Evolutionary conservation across 2,329 filamentous ascomycete species (phyloP), one percentile per base, ranked within the genome.

Genomic region (Talaromyces marneffei): DNA sequence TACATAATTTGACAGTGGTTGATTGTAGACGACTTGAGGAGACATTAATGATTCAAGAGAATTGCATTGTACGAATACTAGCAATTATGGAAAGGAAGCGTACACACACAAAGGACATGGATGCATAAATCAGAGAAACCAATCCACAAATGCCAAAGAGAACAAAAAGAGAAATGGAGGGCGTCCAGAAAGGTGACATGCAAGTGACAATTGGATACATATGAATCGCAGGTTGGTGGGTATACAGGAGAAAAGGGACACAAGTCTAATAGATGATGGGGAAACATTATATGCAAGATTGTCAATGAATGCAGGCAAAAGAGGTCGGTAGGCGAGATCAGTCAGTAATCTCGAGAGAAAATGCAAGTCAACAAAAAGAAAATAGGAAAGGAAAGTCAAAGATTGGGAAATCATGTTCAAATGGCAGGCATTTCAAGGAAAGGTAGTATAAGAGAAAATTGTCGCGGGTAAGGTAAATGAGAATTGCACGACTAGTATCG

Each of bases 401-500:
- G 12, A 27, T 12, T 25, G 7, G 33, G 27, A 39, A 25, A 25
- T 55, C 52, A 40, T n/a, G 52, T 53, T 53, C 50, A 35, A 53
- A 35, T 35, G 29, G 25, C 52, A 18, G 52, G 44, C 44, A 16
- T 27, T 48, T 29, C 25, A 48, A 16, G 14, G 20, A 48, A n/a
- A 48, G 18, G 7, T 2, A 29, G 16, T 7, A 55, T 0, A 23
- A 46, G 20, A 14, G 27, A 59, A 14, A 29, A 16, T 3, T 29
- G 39, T 20, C 29, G 18, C 14, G 33, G 10, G 10, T 20, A 31
- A 31, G 16, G 16, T 31, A 16, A 8, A 52, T 27, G 29, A 33
- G 23, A 33, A 5, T 29, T 27, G 23, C 23, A 9, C 46, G 40
- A 25, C 68, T 72, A 82, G 70, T 83, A 83, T 64, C 79, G 75